A percentile compares a stretch with the other conserved stretches of the same genome.
Evolutionary conservation across 371 early-diverging fungal species (phyloP).

Genomic region (Mortierella sp.): DNA sequence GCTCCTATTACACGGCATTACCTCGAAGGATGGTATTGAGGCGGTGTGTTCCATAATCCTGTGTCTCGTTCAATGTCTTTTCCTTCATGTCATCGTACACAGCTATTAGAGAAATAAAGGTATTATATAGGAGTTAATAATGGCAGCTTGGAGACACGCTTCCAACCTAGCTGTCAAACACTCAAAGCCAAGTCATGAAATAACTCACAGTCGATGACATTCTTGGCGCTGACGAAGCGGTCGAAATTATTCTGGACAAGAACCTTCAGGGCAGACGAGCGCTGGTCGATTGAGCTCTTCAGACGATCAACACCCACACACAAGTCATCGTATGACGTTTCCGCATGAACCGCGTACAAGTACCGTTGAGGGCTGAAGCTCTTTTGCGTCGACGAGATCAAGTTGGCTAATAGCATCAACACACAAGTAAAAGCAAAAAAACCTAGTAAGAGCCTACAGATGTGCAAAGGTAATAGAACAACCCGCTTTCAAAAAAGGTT

Average conservation of each 20-base stretch:
- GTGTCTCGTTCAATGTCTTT: constrained; percentile 81
- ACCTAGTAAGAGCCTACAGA: not conserved
- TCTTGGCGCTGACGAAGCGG: constrained; percentile 95
- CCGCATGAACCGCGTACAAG: constrained; percentile 85
- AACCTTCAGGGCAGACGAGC: constrained; percentile 87
- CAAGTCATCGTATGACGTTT: constrained; percentile 86
- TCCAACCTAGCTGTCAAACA: not conserved
- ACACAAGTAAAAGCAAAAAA: not conserved
- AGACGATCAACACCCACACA: constrained; percentile 80
- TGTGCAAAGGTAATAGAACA: too few relatives aligned
- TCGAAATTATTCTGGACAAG: constrained; percentile 96
- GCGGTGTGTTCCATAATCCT: constrained; percentile 86
- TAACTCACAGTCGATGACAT: constrained; percentile 87
- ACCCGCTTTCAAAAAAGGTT: not conserved
- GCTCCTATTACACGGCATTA: constrained; percentile 58
- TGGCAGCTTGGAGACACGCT: too few relatives aligned
- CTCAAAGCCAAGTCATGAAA: not conserved
- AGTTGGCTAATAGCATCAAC: constrained; percentile 18
- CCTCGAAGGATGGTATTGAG: constrained; percentile 71
- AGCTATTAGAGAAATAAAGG: constrained; percentile 49
- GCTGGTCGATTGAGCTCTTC: constrained; percentile 80
- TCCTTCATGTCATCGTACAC: constrained; percentile 93
- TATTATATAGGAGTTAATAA: too few relatives aligned
- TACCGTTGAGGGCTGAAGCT: constrained; percentile 86
- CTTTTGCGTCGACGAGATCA: constrained; percentile 60